Base-by-base conservation (phyloP, 202 grass and related monocot genomes). In the Cymbopogon flexuosus region DNA sequence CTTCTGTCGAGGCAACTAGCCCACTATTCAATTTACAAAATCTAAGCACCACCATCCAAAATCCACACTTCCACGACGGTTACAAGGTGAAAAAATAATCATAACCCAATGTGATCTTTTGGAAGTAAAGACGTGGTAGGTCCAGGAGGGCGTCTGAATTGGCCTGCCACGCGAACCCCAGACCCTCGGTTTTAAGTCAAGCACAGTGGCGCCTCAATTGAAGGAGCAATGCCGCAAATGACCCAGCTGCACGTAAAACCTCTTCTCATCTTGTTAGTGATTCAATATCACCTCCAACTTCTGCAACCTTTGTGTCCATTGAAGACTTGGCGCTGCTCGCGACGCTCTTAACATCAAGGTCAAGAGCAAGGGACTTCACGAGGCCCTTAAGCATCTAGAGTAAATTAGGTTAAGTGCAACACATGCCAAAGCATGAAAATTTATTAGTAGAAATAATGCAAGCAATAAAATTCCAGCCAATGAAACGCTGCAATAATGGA, bases 361-460 rank as follows among this genome's bases (percentile, higher is more conserved):
- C 92, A 6, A 96, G 85, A 19, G 96, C 92, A 72, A 99, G 93
- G 39, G 92, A 84, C 84, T 93, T 96, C 40, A 99, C 90, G 2
- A 84, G 81, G 52, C 96, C 96, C 75, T 88, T 87, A 51, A 91
- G 75, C 95, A 98, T 98, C 95, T 98, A 47, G 30, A 49, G 70
- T 78, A 10, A 75, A 49, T 43, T 75, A 72, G 57, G 70, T 94
- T 65, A 98, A 91, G 88, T 72, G 51, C 56, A 84, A 68, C 24
- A 57, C 9, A 11, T 47, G 71, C n/a, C 51, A 79, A 34, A 42
- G 76, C 36, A 68, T 37, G 11, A 19, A 60, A 52, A 10, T 61
- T 18, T n/a, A 31, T 80, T 10, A 65, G 0, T 70, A 69, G 59
- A 54, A 54, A 41, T 15, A 34, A 59, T 10, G 2, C 0, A 6